phyloP scores from a whole-genome alignment of 352 stramenopile species.

The Pythium aquatile region DNA sequence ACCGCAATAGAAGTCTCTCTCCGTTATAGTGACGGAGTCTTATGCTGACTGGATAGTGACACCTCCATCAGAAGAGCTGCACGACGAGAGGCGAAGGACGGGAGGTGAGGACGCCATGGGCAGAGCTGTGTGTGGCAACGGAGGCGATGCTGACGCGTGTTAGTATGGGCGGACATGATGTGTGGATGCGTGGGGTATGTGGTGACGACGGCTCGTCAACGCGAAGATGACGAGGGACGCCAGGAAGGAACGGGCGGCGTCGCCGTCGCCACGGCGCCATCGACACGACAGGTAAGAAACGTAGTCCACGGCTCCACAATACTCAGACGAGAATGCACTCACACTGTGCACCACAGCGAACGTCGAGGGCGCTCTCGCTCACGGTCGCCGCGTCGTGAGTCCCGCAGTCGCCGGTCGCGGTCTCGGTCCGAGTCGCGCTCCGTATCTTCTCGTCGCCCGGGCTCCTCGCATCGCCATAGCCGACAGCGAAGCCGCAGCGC shows the following conservation, averaged over 20 bases:
- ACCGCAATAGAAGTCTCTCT: background rate
- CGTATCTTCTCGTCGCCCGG: conserved; percentile 8
- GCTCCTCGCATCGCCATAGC: conserved; percentile 1
- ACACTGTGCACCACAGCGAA: background rate
- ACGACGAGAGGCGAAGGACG: background rate
- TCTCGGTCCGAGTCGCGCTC: conserved; percentile 9
- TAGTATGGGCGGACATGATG: background rate
- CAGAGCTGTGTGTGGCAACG: background rate
- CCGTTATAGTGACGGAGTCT: background rate
- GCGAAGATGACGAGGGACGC: background rate
- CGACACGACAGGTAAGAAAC: background rate
- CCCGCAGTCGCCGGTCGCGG: conserved; percentile 1
- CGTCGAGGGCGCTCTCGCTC: conserved; percentile 5
- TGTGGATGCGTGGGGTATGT: background rate
- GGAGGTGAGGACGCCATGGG: background rate
- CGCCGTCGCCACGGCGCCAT: background rate
- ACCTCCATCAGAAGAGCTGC: background rate
- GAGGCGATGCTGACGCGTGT: background rate
- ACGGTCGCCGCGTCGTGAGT: conserved; percentile 10
- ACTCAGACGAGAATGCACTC: no score
- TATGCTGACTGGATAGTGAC: background rate
- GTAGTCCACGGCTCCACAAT: background rate
- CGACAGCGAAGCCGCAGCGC: conserved; percentile 6
- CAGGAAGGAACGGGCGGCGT: background rate
- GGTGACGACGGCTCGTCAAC: background rate